Evolutionary conservation across 805 yeast genomes (phyloP), one percentile per base, ranked within the genome.

Genomic region (Ogataea allantospora): DNA sequence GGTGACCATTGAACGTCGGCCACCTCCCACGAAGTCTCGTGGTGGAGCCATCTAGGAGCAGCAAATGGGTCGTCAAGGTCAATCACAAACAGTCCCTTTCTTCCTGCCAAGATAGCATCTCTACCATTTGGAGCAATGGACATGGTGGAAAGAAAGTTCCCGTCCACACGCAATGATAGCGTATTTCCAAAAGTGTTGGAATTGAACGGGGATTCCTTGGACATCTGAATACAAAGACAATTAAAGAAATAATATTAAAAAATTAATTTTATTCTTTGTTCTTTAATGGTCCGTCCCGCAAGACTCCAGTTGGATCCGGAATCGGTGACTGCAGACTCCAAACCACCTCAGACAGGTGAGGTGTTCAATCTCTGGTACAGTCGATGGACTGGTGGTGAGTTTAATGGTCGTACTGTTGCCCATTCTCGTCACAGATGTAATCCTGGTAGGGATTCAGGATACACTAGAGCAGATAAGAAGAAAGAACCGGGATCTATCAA

Each of bases 1-100:
- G 97, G 96, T 2, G 95, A 86, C 98, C 99, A 93, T 60, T 93
- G 98, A 2, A 91, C 97, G 58, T 91, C 97, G 0, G 99, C 96
- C 3, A 93, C 99, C 60, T 93, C 98, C 98, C 98, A 93, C 0
- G 95, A 80, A 0, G 97, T 91, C 23, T 80, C 71, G 55, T 93
- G 96, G 38, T 81, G 95, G 11, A 93, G 73, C 89, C 95, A 88
- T 42, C 99, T 68, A 0, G 99, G 99, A 1, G 95, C 88, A 0
- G 91, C 78, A 62, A 87, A 91, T 1, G 98, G 99, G 58, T 93
- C 96, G 54, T 91, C 96, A 27, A 93, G 63, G 62, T 93, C 98
- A n/a, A 91, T 81, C 25, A 93, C 79, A 58, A 80, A 85, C 10
- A 93, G 68, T 0, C 99, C 99, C 38, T 81, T 71, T 18, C 86